Percentiles rank a stretch among this genome's conserved stretches.
phyloP scores from a whole-genome alignment of 345 rosid species.

The Salix arbutifolia region DNA sequence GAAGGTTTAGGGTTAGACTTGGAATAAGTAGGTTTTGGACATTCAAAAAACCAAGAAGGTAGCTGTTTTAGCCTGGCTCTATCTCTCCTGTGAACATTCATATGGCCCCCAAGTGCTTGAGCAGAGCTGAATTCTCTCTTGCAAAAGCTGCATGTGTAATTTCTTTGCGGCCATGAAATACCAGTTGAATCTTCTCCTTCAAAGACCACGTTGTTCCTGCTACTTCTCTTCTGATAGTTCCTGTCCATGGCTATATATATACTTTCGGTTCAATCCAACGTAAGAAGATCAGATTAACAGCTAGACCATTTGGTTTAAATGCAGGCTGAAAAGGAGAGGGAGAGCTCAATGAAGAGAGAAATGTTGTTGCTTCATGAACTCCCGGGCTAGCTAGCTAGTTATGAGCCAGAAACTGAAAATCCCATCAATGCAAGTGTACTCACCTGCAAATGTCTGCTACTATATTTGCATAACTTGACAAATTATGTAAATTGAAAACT shows the following conservation, averaged over 20 bases:
- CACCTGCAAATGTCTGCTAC: constrained; percentile 22
- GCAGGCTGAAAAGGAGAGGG: too few species aligned
- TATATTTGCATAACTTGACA: constrained; percentile 22
- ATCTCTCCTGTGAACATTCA: constrained; percentile 74
- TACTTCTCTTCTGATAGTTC: too few species aligned
- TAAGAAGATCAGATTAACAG: too few species aligned
- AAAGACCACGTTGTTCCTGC: background rate
- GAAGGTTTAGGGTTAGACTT: constrained; percentile 31
- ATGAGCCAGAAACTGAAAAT: constrained; percentile 14
- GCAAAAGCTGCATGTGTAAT: background rate
- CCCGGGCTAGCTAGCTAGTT: background rate
- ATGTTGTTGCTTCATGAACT: background rate
- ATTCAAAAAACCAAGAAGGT: constrained; percentile 44
- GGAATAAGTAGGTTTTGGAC: constrained; percentile 23
- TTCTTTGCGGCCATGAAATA: background rate
- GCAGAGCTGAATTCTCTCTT: background rate
- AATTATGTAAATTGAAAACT: constrained; percentile 14
- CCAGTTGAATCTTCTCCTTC: background rate
- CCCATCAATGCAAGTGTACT: constrained; percentile 1
- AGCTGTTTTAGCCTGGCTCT: constrained; percentile 52
- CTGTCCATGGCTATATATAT: too few species aligned
- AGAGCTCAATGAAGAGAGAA: too few species aligned
- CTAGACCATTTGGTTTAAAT: background rate
- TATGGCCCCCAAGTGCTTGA: constrained; percentile 57
- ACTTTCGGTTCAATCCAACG: too few species aligned